Evolutionary conservation across 2,329 filamentous ascomycete genomes (phyloP).

Genomic region (Neopestalotiopsis sp.): DNA sequence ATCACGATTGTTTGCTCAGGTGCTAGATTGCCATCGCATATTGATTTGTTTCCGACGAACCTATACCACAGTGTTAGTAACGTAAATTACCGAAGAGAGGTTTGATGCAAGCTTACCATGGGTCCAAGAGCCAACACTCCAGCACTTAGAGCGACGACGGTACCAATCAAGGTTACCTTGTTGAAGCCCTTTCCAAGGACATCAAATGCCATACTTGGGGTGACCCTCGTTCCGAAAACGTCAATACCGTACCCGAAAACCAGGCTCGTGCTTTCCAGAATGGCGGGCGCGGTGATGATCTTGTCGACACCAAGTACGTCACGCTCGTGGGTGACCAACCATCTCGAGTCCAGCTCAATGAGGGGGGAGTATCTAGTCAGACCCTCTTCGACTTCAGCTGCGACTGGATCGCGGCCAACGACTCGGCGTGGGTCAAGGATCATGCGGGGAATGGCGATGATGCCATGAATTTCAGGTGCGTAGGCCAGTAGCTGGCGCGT

Average conservation of each 20-base stretch:
- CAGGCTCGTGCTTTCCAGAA: slow-evolving; percentile 90
- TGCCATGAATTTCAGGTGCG: slow-evolving; percentile 72
- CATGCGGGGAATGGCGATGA: slow-evolving; percentile 80
- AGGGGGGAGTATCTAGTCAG: slow-evolving; percentile 76
- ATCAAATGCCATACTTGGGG: slow-evolving; percentile 91
- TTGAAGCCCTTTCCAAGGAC: slow-evolving; percentile 93
- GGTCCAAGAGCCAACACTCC: slow-evolving; percentile 83
- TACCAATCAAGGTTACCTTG: slow-evolving; percentile 82
- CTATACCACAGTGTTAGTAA: slow-evolving; percentile 33
- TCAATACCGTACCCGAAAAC: slow-evolving; percentile 89
- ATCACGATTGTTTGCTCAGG: neutral
- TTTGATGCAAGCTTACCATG: slow-evolving; percentile 68
- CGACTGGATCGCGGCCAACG: slow-evolving; percentile 80
- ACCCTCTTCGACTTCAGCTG: slow-evolving; percentile 83
- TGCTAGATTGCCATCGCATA: slow-evolving; percentile 35
- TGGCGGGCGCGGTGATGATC: slow-evolving; percentile 76
- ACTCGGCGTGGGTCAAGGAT: slow-evolving; percentile 87
- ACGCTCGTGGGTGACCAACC: slow-evolving; percentile 79
- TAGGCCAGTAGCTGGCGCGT: slow-evolving; percentile 82
- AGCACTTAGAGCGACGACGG: slow-evolving; percentile 78
- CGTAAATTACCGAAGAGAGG: neutral
- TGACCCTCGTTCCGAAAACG: slow-evolving; percentile 83
- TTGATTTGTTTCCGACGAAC: slow-evolving; percentile 57
- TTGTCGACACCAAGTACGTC: slow-evolving; percentile 78
- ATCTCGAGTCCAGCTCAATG: slow-evolving; percentile 84